Evolutionary conservation across 495 filamentous ascomycete species (phyloP), one percentile per base, ranked within the genome.

Genomic region (Penicillium nucicola): DNA sequence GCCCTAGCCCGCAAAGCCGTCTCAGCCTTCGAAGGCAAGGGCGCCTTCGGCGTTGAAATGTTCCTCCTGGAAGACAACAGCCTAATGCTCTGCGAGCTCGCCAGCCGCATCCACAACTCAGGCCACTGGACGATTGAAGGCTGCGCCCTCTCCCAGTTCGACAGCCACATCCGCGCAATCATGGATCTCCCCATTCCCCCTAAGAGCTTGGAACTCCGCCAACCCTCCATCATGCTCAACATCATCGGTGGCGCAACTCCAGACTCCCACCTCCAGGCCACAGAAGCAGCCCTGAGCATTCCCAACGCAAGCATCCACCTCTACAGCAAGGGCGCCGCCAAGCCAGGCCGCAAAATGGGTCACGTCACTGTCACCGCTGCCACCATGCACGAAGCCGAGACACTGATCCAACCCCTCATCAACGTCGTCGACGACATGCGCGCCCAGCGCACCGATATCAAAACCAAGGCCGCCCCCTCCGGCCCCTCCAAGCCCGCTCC

Each of bases 51-150:
- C 1, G 92, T 97, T 0, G 93, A 98, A 69, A 89, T 97, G 85
- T 98, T 97, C 68, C 75, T 97, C 7, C 79, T 95, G n/a, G 71
- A 85, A 37, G 83, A 95, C 60, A 82, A 80, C 72, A 74, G 56
- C 50, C 76, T 95, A 3, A 70, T 95, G 52, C 77, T 98, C 46
- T 96, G 95, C 67, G 93, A 98, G 69, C 87, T 97, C 42, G 93
- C 93, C n/a, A 90, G 90, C 38, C 83, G 93, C 9, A 90, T 92
- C 35, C 93, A 98, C 71, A 98, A 97, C 70, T 95, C 90, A 1
- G 93, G 93, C 12, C 93, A 98, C 69, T 95, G 93, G 72, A 97
- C 90, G 17, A 98, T 98, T 58, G 93, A 98, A 76, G 89, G 89
- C 25, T 91, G 95, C 49, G 81, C 82, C 0, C 76, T 93, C 51